Percentiles rank a stretch among this genome's conserved stretches.
phyloP scores from a whole-genome alignment of 106 monocot species.

The Allium fistulosum region DNA sequence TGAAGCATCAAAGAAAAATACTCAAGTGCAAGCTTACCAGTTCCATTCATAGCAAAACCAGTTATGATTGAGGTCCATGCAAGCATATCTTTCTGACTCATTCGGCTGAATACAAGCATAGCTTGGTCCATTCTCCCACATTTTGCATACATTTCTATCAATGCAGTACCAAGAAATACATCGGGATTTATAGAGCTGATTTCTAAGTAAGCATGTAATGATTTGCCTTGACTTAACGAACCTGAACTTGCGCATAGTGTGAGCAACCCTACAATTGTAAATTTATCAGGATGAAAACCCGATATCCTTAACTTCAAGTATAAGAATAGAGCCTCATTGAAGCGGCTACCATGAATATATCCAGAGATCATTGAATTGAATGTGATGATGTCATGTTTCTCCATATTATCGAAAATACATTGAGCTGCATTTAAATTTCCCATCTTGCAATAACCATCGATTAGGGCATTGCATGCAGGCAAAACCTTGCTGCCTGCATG shows the following conservation, averaged over 20 bases:
- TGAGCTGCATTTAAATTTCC: conserved; percentile 45
- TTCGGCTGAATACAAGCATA: conserved; percentile 37
- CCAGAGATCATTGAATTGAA: conserved; percentile 79
- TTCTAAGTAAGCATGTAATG: conserved; percentile 51
- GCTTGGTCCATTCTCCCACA: conserved; percentile 65
- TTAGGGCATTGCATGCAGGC: conserved; percentile 64
- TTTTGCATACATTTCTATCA: conserved; percentile 87
- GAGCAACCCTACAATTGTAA: conserved; percentile 55
- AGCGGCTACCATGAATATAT: conserved; percentile 38
- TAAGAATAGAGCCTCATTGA: conserved; percentile 51
- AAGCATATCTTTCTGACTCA: conserved; percentile 35
- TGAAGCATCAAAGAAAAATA: conserved; percentile 46
- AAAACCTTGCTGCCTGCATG: conserved; percentile 14
- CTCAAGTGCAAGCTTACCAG: conserved; percentile 41
- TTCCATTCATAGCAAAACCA: conserved; percentile 67
- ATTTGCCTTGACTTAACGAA: conserved; percentile 39
- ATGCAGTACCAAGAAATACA: conserved; percentile 47
- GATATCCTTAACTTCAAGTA: conserved; percentile 30
- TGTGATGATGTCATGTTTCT: conserved; percentile 34
- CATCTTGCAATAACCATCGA: conserved; percentile 71
- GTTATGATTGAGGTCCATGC: conserved; percentile 57
- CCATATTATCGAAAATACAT: conserved; percentile 49
- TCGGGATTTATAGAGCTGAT: conserved; percentile 22
- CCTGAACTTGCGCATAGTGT: conserved; percentile 56
- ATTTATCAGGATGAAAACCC: conserved; percentile 43